Evolutionary conservation across 208 protist species (phyloP), one percentile per base, ranked within the genome.

Genomic region (Trypanosoma mega): DNA sequence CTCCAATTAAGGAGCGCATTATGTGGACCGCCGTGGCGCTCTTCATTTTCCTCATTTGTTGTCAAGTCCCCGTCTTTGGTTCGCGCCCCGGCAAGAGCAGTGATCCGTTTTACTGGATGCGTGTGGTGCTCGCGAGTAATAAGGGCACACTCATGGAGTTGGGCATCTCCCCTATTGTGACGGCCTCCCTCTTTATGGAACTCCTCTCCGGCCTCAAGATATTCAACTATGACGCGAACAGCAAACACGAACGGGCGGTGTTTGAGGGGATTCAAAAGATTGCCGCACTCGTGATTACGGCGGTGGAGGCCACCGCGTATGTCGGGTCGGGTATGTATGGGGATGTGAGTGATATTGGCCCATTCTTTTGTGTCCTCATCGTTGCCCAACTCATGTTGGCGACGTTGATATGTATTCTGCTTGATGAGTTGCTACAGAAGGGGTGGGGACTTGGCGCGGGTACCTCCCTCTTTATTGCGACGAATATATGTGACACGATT

Each of bases 401-500:
- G 27, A 99, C 98, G 48, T 73, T 99, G 34, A 96, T 99, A 71
- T 98, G 99, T 70, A 95, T 99, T 56, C 74, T 99, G 12, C 79
- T 99, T 1, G 99, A 99, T 74, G 99, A 99, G 79, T 78, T 99
- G 1, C 66, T 99, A 50, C 97, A 99, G 76, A 99, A 99, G 74
- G 99, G 99, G 23, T 99, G 99, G 88, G 99, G 99, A 58, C 89
- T 99, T 33, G 98, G 98, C 53, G 97, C 90, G 34, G 99, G 98
- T 69, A 99, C 99, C 33, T 99, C 98, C 5, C 86, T 99, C 26
- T 99, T 99, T 87, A 99, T 99, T 72, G 98, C 99, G 36, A 99
- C 98, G 46, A 99, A 99, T 85, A 99, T 99, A 52, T 99, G 99
- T 82, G 99, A 99, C 78, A 99, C 89, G 6, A 99, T 99, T 67